A percentile compares a stretch with the other conserved stretches of the same genome.
Conservation (phyloP, 106 monocot species). For the Dioscorea dumetorum region DNA sequence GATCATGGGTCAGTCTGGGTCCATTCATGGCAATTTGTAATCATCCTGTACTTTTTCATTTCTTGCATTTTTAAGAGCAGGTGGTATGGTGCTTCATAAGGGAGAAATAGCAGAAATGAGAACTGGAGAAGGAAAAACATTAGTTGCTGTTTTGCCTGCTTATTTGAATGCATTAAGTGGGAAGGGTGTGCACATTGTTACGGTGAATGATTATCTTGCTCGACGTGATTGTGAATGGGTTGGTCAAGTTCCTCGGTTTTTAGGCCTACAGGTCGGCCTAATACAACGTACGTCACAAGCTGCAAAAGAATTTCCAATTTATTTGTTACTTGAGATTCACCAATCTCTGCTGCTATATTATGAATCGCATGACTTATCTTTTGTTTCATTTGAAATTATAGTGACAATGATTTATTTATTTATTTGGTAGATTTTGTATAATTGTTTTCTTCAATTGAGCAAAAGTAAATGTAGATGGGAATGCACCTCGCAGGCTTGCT, state of each 20-base stretch:
- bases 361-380: too few relatives aligned
- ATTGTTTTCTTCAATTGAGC: too few relatives aligned
- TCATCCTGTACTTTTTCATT: not conserved
- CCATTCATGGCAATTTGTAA: too few relatives aligned
- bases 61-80: slow-evolving; percentile 24
- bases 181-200: slow-evolving; percentile 96
- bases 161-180: slow-evolving; percentile 90
- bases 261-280: slow-evolving; percentile 94
- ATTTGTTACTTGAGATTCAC: too few relatives aligned
- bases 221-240: slow-evolving; percentile 97
- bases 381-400: too few relatives aligned
- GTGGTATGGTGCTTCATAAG: slow-evolving; percentile 97
- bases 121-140: slow-evolving; percentile 98
- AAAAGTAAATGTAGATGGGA: too few relatives aligned
- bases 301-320: too few relatives aligned
- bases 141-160: slow-evolving; percentile 90
- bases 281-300: slow-evolving; percentile 89
- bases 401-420: too few relatives aligned
- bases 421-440: too few relatives aligned
- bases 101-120: slow-evolving; percentile 98
- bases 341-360: too few relatives aligned
- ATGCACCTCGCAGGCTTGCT: too few relatives aligned
- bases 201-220: slow-evolving; percentile 95
- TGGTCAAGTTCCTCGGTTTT: slow-evolving; percentile 91
- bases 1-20: too few relatives aligned